Evolutionary conservation across 495 filamentous ascomycete genomes (phyloP).

Genomic region (Friedmanniomyces endolithicus): DNA sequence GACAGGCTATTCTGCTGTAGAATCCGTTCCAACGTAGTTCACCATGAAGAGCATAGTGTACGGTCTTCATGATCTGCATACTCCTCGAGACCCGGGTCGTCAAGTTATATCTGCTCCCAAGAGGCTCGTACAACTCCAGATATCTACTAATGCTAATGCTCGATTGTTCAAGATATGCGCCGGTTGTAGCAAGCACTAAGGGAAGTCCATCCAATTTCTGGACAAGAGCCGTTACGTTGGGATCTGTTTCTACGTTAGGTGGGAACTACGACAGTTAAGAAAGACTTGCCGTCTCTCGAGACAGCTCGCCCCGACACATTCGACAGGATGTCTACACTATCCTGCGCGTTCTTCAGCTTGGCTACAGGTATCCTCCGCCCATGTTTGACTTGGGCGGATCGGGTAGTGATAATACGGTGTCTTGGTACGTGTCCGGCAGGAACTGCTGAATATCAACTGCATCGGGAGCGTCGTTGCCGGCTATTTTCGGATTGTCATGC

Average conservation of each 20-base stretch:
- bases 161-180: background rate
- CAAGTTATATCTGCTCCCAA: background rate
- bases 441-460: constrained; percentile 29
- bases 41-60: background rate
- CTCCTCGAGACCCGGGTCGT: background rate
- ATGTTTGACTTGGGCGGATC: constrained; percentile 23
- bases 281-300: background rate
- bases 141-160: background rate
- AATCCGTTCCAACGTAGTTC: background rate
- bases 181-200: background rate
- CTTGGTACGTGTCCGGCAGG: constrained; percentile 29
- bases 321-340: background rate
- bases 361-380: background rate
- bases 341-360: background rate
- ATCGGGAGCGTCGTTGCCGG: constrained; percentile 11
- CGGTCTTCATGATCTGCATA: background rate
- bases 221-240: background rate
- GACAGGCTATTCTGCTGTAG: background rate
- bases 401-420: constrained; percentile 35
- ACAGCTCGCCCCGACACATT: background rate
- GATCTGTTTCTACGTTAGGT: background rate
- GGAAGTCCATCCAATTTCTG: background rate
- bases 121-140: background rate
- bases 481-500: constrained; percentile 23
- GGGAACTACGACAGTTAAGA: too few relatives aligned